Evolutionary conservation across 768 basidiomycete species (phyloP).

Genomic region (Strobilomyces confusus): DNA sequence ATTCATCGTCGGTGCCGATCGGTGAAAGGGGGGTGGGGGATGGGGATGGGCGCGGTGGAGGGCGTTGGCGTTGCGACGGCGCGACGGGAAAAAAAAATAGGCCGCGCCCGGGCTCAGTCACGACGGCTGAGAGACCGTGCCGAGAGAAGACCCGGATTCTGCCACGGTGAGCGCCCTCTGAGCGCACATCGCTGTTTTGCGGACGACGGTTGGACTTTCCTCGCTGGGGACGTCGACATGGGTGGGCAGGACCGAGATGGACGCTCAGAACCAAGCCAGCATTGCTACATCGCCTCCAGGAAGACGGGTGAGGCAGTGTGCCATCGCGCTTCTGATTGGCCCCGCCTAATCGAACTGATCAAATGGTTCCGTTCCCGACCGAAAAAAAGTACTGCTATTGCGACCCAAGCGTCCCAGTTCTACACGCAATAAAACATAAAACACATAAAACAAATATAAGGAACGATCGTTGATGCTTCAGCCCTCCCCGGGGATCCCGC

Average conservation of each 20-base stretch:
- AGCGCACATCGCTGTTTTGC: slow-evolving; percentile 4
- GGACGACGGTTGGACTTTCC: background rate
- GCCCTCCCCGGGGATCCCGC: background rate
- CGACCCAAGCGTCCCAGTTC: background rate
- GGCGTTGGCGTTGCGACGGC: slow-evolving; percentile 15
- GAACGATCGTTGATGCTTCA: background rate
- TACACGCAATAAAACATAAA: background rate
- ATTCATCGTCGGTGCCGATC: slow-evolving; percentile 20
- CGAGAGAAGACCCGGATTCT: slow-evolving; percentile 32
- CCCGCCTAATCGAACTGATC: background rate
- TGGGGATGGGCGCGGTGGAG: background rate
- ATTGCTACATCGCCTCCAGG: slow-evolving; percentile 17
- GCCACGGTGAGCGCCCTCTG: slow-evolving; percentile 31
- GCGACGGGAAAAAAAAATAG: slow-evolving; percentile 10
- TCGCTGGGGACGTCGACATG: slow-evolving; percentile 2
- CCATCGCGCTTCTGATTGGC: slow-evolving; percentile 24
- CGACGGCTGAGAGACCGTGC: slow-evolving; percentile 18
- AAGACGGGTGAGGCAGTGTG: slow-evolving; percentile 28
- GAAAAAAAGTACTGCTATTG: slow-evolving; percentile 10
- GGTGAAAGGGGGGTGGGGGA: background rate
- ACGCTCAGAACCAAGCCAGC: slow-evolving; percentile 4
- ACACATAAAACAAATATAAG: background rate
- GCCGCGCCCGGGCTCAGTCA: slow-evolving; percentile 10
- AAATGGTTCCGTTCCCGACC: background rate
- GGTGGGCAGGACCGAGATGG: background rate